phyloP scores from a whole-genome alignment of 176 grass and related monocot species.

The Guadua angustifolia region DNA sequence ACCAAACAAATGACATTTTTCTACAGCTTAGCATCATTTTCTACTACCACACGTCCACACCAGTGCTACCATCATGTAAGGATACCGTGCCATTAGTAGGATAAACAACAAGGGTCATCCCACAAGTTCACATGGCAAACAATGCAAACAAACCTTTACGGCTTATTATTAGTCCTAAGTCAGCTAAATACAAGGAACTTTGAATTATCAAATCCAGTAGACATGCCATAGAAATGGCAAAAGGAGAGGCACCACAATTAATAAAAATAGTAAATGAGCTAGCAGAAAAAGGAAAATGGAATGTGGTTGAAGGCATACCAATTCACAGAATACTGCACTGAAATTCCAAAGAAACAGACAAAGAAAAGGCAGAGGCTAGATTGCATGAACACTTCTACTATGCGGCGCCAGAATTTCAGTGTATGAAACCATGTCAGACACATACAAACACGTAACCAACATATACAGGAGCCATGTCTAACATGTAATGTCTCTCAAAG shows the following conservation, averaged over 20 bases:
- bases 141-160: neutral
- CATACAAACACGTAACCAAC: neutral
- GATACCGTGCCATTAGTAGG: neutral
- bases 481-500: neutral
- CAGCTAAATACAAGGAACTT: neutral
- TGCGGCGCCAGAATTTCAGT: neutral
- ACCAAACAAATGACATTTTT: constrained; percentile 8
- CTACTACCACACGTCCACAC: too few relatives aligned
- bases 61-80: neutral
- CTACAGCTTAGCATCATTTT: neutral
- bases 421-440: neutral
- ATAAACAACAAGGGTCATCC: neutral
- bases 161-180: neutral
- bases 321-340: neutral
- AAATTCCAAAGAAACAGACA: neutral
- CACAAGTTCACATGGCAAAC: neutral
- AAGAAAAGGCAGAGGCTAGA: neutral
- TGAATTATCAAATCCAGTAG: neutral
- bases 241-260: neutral
- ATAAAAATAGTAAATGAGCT: neutral
- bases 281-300: neutral
- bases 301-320: neutral
- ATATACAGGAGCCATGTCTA: neutral
- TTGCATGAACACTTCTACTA: neutral
- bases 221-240: neutral